Conservation (phyloP, 1,139 yeast species). For the Pichia terricola region DNA sequence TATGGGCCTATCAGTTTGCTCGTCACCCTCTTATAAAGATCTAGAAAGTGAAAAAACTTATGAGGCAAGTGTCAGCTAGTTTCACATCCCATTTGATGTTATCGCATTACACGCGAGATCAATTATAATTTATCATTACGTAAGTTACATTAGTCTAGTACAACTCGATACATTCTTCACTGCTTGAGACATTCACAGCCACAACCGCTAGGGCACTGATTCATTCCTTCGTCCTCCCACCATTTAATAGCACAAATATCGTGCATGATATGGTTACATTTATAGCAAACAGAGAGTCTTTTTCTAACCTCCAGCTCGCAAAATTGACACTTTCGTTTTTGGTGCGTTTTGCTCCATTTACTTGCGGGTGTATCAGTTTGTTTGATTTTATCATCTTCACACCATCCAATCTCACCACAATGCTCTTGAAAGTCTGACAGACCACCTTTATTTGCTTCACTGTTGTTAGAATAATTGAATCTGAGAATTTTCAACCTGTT, state of each 20-base stretch:
- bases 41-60: too few species aligned
- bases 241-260: slow-evolving; percentile 70
- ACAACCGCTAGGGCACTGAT: slow-evolving; percentile 83
- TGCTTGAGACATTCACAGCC: slow-evolving; percentile 61
- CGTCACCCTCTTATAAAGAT: too few species aligned
- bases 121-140: too few species aligned
- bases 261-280: slow-evolving; percentile 75
- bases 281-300: slow-evolving; percentile 57
- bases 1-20: too few species aligned
- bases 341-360: slow-evolving; percentile 11
- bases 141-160: too few species aligned
- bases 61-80: too few species aligned
- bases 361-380: neutral
- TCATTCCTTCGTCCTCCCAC: slow-evolving; percentile 50
- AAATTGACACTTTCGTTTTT: slow-evolving; percentile 39
- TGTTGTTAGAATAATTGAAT: slow-evolving; percentile 43
- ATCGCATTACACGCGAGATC: too few species aligned
- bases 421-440: slow-evolving; percentile 28
- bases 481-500: slow-evolving; percentile 71
- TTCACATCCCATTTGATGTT: too few species aligned
- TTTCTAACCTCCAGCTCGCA: slow-evolving; percentile 57
- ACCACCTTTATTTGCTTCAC: neutral
- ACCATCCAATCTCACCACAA: slow-evolving; percentile 35
- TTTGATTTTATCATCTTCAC: slow-evolving; percentile 13
- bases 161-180: neutral